These are phyloP conservation scores for Wickerhamiella siamensis DNA, from an alignment of 805 yeast species.

Conservation along the genomic window DNA sequence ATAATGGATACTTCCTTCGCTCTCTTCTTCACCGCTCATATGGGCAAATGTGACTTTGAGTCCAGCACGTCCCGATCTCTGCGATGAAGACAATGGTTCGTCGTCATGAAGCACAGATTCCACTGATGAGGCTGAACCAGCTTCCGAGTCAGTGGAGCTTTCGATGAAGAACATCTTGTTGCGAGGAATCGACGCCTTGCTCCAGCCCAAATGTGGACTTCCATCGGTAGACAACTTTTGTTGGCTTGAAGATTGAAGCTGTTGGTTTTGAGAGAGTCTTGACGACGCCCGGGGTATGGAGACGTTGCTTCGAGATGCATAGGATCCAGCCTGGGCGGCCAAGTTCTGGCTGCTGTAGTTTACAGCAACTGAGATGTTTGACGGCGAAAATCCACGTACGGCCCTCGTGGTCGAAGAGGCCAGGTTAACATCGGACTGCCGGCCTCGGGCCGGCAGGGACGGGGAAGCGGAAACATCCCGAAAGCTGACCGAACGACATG, in stretches of 20 bases:
- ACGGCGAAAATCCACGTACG: slow-evolving; percentile 28
- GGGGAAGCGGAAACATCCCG: not conserved
- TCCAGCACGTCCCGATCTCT: slow-evolving; percentile 1
- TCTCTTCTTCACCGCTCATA: slow-evolving; percentile 2
- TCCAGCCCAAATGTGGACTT: slow-evolving; percentile 1
- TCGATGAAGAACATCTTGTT: slow-evolving; percentile 29
- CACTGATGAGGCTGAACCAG: slow-evolving; percentile 13
- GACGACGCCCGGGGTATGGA: not conserved
- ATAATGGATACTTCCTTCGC: slow-evolving; percentile 12
- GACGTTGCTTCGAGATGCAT: not conserved
- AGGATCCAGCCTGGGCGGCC: slow-evolving; percentile 5
- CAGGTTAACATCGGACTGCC: not conserved
- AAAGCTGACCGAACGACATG: not conserved
- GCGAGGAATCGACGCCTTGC: slow-evolving; percentile 14
- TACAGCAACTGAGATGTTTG: slow-evolving; percentile 24
- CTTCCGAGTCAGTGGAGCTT: slow-evolving; percentile 25
- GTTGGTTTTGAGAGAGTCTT: not conserved
- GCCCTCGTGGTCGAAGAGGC: not conserved
- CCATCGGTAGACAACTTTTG: not conserved
- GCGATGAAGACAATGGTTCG: not conserved
- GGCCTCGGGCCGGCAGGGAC: not conserved
- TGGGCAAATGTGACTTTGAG: slow-evolving; percentile 9
- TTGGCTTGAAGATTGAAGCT: no score
- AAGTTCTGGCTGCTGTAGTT: slow-evolving; percentile 7
- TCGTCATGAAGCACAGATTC: not conserved